phyloP scores from a whole-genome alignment of 768 basidiomycete species.

The Udeniomyces megalosporus region DNA sequence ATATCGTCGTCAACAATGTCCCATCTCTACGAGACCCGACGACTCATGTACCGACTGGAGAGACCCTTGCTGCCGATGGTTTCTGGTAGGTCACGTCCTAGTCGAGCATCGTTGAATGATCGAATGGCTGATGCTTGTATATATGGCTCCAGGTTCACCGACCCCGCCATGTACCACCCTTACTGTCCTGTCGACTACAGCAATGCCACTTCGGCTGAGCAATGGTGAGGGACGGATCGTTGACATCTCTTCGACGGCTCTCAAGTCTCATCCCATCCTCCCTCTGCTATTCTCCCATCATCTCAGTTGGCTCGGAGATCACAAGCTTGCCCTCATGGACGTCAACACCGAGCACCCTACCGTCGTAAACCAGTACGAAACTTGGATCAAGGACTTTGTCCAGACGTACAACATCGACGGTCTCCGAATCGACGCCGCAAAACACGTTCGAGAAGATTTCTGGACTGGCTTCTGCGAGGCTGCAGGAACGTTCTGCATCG shows the following conservation, averaged over 20 bases:
- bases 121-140: no score
- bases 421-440: constrained; percentile 43
- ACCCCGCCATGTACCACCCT: constrained; percentile 41
- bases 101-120: no score
- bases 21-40: constrained; percentile 33
- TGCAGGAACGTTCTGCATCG: constrained; percentile 74
- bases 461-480: constrained; percentile 58
- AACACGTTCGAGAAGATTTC: constrained; percentile 54
- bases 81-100: constrained; percentile 30
- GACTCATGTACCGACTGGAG: constrained; percentile 43
- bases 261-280: no score
- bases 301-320: constrained; percentile 66
- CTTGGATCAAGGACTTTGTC: constrained; percentile 55
- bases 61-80: constrained; percentile 28
- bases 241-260: no score
- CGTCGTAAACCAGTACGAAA: constrained; percentile 46
- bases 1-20: constrained; percentile 72
- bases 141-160: background rate
- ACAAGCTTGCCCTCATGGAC: constrained; percentile 56
- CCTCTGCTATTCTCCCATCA: no score
- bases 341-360: constrained; percentile 53
- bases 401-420: constrained; percentile 61
- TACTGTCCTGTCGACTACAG: constrained; percentile 60
- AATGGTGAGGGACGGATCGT: constrained; percentile 34
- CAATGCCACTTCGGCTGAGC: constrained; percentile 51